phyloP scores from a whole-genome alignment of 805 yeast genomes.

The Candida germanica region DNA sequence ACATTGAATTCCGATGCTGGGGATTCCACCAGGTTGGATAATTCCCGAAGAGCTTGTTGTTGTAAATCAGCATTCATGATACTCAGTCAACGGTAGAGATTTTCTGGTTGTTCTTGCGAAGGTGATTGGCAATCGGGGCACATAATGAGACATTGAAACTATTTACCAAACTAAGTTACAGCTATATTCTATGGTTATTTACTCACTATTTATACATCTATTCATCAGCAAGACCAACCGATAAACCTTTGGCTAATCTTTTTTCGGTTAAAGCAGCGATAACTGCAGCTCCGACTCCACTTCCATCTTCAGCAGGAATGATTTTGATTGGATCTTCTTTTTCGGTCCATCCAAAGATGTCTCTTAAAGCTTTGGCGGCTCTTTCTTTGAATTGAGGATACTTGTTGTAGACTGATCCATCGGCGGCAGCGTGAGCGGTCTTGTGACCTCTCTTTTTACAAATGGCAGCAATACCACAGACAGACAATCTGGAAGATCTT shows the following conservation, averaged over 20 bases:
- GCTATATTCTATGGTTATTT: no score
- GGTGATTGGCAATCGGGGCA: no score
- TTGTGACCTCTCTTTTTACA: conserved; percentile 78
- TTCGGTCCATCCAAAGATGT: conserved; percentile 78
- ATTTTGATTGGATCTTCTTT: conserved; percentile 76
- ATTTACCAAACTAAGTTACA: no score
- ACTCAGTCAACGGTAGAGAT: no score
- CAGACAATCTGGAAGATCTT: conserved; percentile 87
- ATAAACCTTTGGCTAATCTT: conserved; percentile 67
- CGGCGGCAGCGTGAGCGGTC: conserved; percentile 90
- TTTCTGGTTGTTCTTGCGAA: no score
- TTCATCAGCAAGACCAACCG: conserved; percentile 47
- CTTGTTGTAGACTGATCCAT: conserved; percentile 91
- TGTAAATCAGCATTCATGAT: neutral
- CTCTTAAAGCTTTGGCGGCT: conserved; percentile 84
- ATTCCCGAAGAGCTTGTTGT: conserved; percentile 5
- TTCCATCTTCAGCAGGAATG: conserved; percentile 95
- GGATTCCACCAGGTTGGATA: neutral
- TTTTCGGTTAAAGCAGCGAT: conserved; percentile 91
- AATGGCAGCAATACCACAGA: conserved; percentile 94
- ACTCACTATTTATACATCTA: neutral
- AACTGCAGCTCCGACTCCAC: conserved; percentile 98
- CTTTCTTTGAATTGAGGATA: conserved; percentile 90
- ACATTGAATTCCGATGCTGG: conserved; percentile 9
- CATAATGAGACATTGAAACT: no score